Percentiles rank a stretch among this genome's conserved stretches.
phyloP scores from a whole-genome alignment of 768 basidiomycete species.

The Leucosporidium creatinivorum region DNA sequence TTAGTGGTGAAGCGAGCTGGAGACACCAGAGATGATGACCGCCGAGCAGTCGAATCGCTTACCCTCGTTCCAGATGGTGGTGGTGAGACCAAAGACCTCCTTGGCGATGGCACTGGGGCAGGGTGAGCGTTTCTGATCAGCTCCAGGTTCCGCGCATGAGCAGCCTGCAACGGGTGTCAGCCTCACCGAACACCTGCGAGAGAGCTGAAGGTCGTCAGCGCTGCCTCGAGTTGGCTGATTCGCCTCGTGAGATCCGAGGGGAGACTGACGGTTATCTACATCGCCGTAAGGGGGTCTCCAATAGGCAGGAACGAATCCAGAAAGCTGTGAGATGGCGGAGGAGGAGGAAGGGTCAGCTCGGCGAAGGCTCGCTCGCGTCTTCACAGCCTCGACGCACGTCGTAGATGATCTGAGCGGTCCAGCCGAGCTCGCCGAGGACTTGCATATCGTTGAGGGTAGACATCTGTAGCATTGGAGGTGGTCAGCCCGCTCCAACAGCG shows the following conservation, averaged over 20 bases:
- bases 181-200: too few species aligned
- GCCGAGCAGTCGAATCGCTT: not conserved
- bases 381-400: constrained; percentile 41
- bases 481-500: too few species aligned
- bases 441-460: constrained; percentile 63
- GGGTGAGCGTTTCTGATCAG: too few species aligned
- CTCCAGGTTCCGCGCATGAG: too few species aligned
- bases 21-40: too few species aligned
- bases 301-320: constrained; percentile 63
- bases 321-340: constrained; percentile 44
- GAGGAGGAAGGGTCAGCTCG: too few species aligned
- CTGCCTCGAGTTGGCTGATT: too few species aligned
- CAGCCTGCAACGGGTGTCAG: too few species aligned
- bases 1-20: too few species aligned
- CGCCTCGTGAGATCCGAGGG: too few species aligned
- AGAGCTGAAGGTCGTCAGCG: too few species aligned
- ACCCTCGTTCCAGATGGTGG: constrained; percentile 83
- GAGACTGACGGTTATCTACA: constrained; percentile 63
- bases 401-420: constrained; percentile 69
- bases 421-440: constrained; percentile 69
- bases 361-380: too few species aligned
- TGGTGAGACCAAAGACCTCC: constrained; percentile 65
- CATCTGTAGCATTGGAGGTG: constrained; percentile 50
- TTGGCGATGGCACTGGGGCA: constrained; percentile 59
- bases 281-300: constrained; percentile 79